phyloP scores from a whole-genome alignment of 2,329 filamentous ascomycete species.

The Parastagonospora avenae region DNA sequence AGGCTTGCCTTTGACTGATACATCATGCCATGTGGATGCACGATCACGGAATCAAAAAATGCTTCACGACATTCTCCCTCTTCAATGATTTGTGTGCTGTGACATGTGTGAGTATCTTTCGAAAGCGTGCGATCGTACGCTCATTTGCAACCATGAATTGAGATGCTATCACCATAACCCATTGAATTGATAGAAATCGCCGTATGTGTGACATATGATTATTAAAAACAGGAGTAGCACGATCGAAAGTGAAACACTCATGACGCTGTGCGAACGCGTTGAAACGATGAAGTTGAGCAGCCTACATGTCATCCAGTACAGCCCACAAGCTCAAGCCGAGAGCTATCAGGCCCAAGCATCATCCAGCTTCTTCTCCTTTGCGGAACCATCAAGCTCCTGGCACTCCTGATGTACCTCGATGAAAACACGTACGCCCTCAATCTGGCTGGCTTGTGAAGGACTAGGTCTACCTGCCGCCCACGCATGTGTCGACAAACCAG shows the following conservation, averaged over 20 bases:
- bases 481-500: conserved; percentile 24
- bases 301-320: too few relatives aligned
- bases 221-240: too few relatives aligned
- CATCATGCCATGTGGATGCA: conserved; percentile 43
- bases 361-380: conserved; percentile 9
- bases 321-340: not conserved
- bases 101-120: not conserved
- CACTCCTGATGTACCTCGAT: conserved; percentile 30
- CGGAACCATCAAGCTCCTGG: conserved; percentile 7
- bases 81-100: not conserved
- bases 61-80: conserved; percentile 39
- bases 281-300: too few relatives aligned
- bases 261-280: too few relatives aligned
- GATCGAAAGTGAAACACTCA: too few relatives aligned
- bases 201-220: too few relatives aligned
- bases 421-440: conserved; percentile 29
- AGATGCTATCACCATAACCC: too few relatives aligned
- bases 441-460: conserved; percentile 4
- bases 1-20: conserved; percentile 44
- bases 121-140: too few relatives aligned
- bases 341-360: conserved; percentile 12
- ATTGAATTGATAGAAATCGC: too few relatives aligned
- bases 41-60: conserved; percentile 43
- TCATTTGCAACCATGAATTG: too few relatives aligned
- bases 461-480: conserved; percentile 26